phyloP scores from a whole-genome alignment of 1,284 basidiomycete genomes.

The Fistulina hepatica region DNA sequence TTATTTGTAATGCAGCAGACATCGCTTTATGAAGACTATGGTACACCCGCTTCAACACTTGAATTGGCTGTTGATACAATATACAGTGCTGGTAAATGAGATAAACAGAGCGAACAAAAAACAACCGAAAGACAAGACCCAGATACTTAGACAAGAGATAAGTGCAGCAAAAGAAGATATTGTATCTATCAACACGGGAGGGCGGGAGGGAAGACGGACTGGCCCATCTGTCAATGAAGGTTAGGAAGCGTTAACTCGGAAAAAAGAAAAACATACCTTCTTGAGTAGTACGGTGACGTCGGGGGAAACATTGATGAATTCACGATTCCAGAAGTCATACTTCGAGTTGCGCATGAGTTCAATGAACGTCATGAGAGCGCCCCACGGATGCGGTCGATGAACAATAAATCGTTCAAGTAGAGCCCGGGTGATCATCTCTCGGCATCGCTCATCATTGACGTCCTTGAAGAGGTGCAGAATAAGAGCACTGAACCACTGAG shows the following conservation, averaged over 20 bases:
- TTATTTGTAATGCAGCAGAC: too few species aligned
- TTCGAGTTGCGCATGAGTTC: conserved; percentile 78
- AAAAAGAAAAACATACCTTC: conserved; percentile 42
- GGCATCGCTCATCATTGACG: conserved; percentile 65
- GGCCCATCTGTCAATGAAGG: conserved; percentile 2
- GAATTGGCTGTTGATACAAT: too few species aligned
- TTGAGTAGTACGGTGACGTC: conserved; percentile 75
- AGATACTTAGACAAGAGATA: too few species aligned
- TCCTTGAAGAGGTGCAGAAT: conserved; percentile 81
- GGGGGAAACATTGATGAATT: conserved; percentile 69
- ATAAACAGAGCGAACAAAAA: too few species aligned
- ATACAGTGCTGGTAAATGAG: too few species aligned
- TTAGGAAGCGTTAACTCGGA: too few species aligned
- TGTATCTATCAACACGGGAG: too few species aligned
- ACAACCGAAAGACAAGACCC: too few species aligned
- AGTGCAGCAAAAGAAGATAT: conserved; percentile 4
- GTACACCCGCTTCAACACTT: too few species aligned
- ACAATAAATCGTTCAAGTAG: conserved; percentile 91
- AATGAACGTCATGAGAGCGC: conserved; percentile 86
- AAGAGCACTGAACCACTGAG: conserved; percentile 89
- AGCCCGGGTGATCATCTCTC: conserved; percentile 86
- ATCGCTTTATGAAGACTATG: too few species aligned
- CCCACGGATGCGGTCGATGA: conserved; percentile 96
- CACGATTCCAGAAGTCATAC: conserved; percentile 81
- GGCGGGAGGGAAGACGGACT: too few species aligned